Evolutionary conservation across 192 early-diverging fungal species (phyloP).

Genomic region (Diversispora eburnea): DNA sequence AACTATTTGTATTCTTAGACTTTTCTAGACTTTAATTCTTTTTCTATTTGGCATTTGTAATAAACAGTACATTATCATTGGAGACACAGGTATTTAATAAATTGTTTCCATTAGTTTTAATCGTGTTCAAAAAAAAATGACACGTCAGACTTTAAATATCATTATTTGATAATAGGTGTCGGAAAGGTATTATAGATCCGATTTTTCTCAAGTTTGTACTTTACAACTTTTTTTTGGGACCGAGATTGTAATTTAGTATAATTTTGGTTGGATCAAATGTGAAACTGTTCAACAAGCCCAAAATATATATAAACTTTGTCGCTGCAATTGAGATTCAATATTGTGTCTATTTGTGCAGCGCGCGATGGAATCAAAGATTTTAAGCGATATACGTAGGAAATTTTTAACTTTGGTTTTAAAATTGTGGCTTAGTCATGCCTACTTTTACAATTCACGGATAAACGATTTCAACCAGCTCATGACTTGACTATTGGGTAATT

Average conservation of each 20-base stretch:
- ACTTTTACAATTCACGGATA: slow-evolving; percentile 79
- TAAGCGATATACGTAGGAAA: neutral
- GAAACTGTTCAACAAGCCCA: neutral
- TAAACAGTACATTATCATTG: slow-evolving; percentile 77
- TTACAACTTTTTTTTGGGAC: slow-evolving; percentile 1
- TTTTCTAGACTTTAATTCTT: neutral
- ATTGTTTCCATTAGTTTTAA: neutral
- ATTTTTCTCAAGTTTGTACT: neutral
- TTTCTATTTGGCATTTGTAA: neutral
- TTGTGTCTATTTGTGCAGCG: neutral
- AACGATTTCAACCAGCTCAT: slow-evolving; percentile 75
- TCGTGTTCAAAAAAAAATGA: neutral
- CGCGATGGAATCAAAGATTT: neutral
- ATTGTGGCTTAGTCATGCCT: slow-evolving; percentile 56
- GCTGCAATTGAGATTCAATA: neutral
- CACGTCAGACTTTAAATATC: neutral
- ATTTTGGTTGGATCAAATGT: neutral
- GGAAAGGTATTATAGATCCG: slow-evolving; percentile 55
- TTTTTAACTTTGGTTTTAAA: slow-evolving; percentile 16
- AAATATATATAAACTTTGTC: neutral
- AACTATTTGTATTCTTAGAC: neutral
- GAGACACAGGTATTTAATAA: slow-evolving; percentile 62
- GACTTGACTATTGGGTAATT: slow-evolving; percentile 77
- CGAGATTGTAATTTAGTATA: neutral
- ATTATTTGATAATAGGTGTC: slow-evolving; percentile 51